Percentiles rank a stretch among this genome's conserved stretches.
Conservation (phyloP, 306 rosid species). For the Chamaecrista fasciculata region DNA sequence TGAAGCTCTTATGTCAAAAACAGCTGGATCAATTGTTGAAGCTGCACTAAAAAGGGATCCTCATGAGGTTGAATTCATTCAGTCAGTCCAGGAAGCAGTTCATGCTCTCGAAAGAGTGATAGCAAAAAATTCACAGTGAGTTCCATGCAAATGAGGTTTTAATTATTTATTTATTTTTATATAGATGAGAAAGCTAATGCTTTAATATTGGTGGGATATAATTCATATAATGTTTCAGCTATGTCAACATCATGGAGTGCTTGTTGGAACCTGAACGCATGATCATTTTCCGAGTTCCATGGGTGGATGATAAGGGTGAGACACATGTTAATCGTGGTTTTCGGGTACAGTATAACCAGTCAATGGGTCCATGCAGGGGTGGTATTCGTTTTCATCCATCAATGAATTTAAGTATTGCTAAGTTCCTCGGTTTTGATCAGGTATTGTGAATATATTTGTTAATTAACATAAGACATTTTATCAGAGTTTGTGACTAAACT, state of each 20-base stretch:
- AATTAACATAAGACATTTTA: background rate
- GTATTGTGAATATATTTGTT: constrained; percentile 38
- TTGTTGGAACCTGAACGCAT: constrained; percentile 84
- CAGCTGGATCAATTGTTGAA: constrained; percentile 84
- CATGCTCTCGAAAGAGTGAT: constrained; percentile 90
- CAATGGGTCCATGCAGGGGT: constrained; percentile 90
- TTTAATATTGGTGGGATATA: constrained; percentile 17
- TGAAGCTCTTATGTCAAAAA: constrained; percentile 73
- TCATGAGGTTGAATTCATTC: constrained; percentile 77
- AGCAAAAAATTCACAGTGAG: constrained; percentile 86
- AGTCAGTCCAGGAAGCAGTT: constrained; percentile 72
- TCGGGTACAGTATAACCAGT: constrained; percentile 80
- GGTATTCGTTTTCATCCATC: constrained; percentile 83
- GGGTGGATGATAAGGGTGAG: constrained; percentile 86
- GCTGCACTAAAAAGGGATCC: constrained; percentile 89
- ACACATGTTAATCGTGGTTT: constrained; percentile 73
- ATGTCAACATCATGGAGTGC: constrained; percentile 85
- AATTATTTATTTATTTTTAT: background rate
- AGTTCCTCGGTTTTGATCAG: constrained; percentile 89
- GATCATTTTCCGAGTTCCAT: constrained; percentile 77
- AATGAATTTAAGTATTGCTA: constrained; percentile 74
- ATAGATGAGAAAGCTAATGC: background rate
- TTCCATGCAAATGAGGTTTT: constrained; percentile 26
- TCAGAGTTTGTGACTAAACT: background rate
- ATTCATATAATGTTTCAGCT: constrained; percentile 46